Evolutionary conservation across 225 moss, liverwort and hornwort genomes (phyloP).

Genomic region (Pleurozium schreberi): DNA sequence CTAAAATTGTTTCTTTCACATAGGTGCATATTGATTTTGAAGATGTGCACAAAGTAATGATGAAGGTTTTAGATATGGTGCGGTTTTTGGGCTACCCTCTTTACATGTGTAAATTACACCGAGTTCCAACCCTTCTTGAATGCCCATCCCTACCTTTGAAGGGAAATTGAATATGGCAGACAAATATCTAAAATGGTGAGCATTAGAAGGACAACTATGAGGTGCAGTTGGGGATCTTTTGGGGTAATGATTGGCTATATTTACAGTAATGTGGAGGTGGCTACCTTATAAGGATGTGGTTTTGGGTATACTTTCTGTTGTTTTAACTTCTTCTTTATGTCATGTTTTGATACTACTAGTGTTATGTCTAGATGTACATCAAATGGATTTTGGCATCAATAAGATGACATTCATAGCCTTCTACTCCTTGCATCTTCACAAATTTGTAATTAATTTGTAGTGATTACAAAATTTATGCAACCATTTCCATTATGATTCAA

Average conservation of each 20-base stretch:
- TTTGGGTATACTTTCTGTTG: background rate
- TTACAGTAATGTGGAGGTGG: background rate
- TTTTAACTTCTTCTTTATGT: background rate
- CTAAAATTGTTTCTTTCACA: background rate
- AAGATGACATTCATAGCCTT: background rate
- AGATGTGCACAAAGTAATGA: background rate
- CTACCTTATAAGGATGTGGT: fast-evolving
- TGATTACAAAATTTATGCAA: background rate
- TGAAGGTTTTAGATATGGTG: fast-evolving
- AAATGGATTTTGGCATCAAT: background rate
- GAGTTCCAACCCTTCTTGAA: fast-evolving
- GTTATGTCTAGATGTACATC: background rate
- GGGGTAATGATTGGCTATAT: background rate
- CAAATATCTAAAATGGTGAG: background rate
- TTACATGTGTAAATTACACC: fast-evolving
- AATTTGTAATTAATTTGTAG: background rate
- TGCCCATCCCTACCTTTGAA: background rate
- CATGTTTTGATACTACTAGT: background rate
- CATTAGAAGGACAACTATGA: background rate
- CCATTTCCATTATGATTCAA: background rate
- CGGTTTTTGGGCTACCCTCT: fast-evolving
- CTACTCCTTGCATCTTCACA: background rate
- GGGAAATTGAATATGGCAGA: fast-evolving
- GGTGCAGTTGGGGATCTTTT: background rate
- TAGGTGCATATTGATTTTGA: background rate